Evolutionary conservation across 495 filamentous ascomycete species (phyloP), one percentile per base, ranked within the genome.

Genomic region (Cercophora newfieldiana): DNA sequence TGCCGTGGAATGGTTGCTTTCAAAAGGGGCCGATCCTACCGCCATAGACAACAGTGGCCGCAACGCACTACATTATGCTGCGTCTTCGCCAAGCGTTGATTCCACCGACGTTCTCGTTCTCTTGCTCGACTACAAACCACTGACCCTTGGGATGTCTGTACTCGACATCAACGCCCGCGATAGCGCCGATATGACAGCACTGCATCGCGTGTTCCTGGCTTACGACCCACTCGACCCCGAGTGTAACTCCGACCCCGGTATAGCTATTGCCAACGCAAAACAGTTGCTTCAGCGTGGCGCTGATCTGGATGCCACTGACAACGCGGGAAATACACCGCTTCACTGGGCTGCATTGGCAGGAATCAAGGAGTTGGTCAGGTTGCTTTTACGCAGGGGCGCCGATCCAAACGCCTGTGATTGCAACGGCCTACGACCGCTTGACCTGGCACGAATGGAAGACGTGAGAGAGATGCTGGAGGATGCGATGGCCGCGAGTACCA

Each of bases 181-280:
- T n/a, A 63, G 65, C 56, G 67, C 65, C 14, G 70, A 66, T 31
- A 70, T 70, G 63, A 72, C 70, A 8, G 58, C 70, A 12, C 65
- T 72, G 18, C 70, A 72, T 26, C 70, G 66, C 25, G 68, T 68
- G 33, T 67, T 72, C 30, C 61, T 44, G 44, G 54, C 48, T 3
- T 61, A 61, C 28, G 29, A 55, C 10, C 28, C 16, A n/a, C 49
- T 55, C 1, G 33, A 7, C 22, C 18, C 37, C 26, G 12, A 12
- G 3, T 24, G 19, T 22, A 48, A 12, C 10, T 66, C 54, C 25
- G 64, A 66, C 25, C 64, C 64, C 8, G 64, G 10, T 48, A 48
- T 66, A 19, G 47, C 64, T 1, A 22, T 66, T 21, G 58, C 56
- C 44, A 66, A 66, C 24, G 57, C 57, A 2, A 66, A 66, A 19